phyloP scores from a whole-genome alignment of 2,329 filamentous ascomycete genomes.

The Colletotrichum sp. region DNA sequence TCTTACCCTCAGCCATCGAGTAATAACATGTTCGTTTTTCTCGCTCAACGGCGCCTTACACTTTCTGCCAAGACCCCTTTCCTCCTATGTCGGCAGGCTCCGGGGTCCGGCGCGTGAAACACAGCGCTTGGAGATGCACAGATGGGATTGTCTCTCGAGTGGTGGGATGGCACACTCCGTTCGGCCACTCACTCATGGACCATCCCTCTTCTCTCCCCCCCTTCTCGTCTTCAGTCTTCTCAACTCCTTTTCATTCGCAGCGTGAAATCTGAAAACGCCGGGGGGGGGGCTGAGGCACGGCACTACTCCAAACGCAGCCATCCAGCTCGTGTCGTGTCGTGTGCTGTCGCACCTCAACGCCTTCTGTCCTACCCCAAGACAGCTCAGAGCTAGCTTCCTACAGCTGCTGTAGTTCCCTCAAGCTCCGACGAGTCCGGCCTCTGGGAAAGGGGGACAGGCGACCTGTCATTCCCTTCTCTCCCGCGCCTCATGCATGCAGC shows the following conservation, averaged over 20 bases:
- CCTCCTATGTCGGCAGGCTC: conserved; percentile 5
- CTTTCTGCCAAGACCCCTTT: not conserved
- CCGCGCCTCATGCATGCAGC: not conserved
- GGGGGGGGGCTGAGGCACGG: not conserved
- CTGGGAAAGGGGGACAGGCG: not conserved
- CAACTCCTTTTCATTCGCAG: not conserved
- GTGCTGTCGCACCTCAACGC: not conserved
- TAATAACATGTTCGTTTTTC: not conserved
- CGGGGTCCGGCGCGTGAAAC: conserved; percentile 17
- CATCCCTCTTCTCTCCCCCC: not conserved
- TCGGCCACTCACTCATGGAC: not conserved
- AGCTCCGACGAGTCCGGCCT: not conserved
- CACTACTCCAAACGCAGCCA: not conserved
- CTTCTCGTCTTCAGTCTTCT: not conserved
- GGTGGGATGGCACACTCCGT: not conserved
- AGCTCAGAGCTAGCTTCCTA: not conserved
- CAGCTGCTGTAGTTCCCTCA: not conserved
- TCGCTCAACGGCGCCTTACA: not conserved
- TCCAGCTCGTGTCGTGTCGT: not conserved
- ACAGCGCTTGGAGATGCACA: conserved; percentile 18
- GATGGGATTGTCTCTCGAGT: not conserved
- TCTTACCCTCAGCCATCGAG: conserved; percentile 21
- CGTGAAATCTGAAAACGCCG: not conserved
- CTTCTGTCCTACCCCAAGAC: not conserved
- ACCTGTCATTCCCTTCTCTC: not conserved